phyloP scores from a whole-genome alignment of 495 filamentous ascomycete genomes.

The Penicillium antarcticum region DNA sequence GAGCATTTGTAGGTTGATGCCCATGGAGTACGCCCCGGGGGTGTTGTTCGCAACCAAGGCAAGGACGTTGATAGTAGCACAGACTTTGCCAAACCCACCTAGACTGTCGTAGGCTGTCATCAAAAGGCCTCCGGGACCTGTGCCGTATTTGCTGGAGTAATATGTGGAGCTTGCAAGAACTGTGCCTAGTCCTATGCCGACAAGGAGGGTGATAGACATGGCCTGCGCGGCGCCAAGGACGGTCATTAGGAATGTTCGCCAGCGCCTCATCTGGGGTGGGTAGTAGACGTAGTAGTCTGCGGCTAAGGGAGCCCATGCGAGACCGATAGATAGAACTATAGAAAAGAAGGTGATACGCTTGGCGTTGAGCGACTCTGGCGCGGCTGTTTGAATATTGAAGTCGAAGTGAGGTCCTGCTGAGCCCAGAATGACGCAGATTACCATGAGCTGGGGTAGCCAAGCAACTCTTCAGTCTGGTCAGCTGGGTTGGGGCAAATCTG shows the following conservation, averaged over 20 bases:
- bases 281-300: constrained; percentile 60
- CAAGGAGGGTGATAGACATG: constrained; percentile 56
- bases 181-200: constrained; percentile 70
- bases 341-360: constrained; percentile 66
- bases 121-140: constrained; percentile 62
- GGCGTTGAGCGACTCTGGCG: constrained; percentile 42
- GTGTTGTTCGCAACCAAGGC: constrained; percentile 69
- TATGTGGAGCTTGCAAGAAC: constrained; percentile 49
- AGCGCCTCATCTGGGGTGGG: constrained; percentile 44
- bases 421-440: constrained; percentile 64
- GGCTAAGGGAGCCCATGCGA: constrained; percentile 51
- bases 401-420: constrained; percentile 66
- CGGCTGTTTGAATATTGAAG: constrained; percentile 38
- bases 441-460: constrained; percentile 66
- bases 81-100: constrained; percentile 67
- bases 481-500: background rate
- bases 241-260: constrained; percentile 46
- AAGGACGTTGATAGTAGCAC: constrained; percentile 63
- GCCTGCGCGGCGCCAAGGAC: constrained; percentile 45
- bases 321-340: constrained; percentile 51
- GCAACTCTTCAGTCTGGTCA: constrained; percentile 47
- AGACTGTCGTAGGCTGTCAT: constrained; percentile 61
- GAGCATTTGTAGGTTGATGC: constrained; percentile 71
- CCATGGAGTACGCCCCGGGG: constrained; percentile 67
- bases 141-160: constrained; percentile 54